phyloP scores from a whole-genome alignment of 2,329 filamentous ascomycete genomes.

The Verruconis gallopava region DNA sequence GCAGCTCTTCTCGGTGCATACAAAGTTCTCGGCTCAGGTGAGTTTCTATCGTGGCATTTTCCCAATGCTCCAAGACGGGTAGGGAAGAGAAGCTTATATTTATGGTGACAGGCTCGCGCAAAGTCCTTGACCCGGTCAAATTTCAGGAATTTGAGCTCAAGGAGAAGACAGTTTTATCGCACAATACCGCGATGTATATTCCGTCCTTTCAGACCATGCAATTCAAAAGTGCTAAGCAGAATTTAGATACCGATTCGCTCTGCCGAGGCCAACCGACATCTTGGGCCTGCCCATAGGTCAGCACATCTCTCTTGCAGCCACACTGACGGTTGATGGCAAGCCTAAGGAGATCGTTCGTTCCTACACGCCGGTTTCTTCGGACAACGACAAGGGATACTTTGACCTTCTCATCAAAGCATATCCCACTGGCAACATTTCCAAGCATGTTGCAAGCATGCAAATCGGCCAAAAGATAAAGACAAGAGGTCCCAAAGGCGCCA shows the following conservation, averaged over 20 bases:
- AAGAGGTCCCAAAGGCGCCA: constrained; percentile 89
- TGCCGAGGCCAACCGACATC: constrained; percentile 64
- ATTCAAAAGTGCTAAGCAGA: constrained; percentile 8
- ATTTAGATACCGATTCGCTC: constrained; percentile 74
- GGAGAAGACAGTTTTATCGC: constrained; percentile 90
- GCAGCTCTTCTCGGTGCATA: constrained; percentile 53
- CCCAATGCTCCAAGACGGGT: neutral
- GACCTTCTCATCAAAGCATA: constrained; percentile 98
- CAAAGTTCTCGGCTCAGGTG: constrained; percentile 62
- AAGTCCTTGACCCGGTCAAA: constrained; percentile 70
- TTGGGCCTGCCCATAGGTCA: constrained; percentile 96
- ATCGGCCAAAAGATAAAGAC: constrained; percentile 76
- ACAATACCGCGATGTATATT: constrained; percentile 88
- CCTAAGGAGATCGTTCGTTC: constrained; percentile 29
- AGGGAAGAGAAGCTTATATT: too few species aligned
- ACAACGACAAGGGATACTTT: constrained; percentile 60
- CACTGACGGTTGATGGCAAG: constrained; percentile 26
- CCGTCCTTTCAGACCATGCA: neutral
- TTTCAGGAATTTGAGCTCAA: constrained; percentile 90
- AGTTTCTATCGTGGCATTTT: too few species aligned
- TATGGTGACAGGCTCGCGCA: constrained; percentile 53
- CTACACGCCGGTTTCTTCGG: constrained; percentile 30
- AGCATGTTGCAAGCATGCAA: constrained; percentile 70
- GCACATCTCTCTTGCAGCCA: constrained; percentile 85
- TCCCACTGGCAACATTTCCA: constrained; percentile 93